phyloP scores from a whole-genome alignment of 2,329 filamentous ascomycete species.

The Neofusicoccum kwambonambiense region DNA sequence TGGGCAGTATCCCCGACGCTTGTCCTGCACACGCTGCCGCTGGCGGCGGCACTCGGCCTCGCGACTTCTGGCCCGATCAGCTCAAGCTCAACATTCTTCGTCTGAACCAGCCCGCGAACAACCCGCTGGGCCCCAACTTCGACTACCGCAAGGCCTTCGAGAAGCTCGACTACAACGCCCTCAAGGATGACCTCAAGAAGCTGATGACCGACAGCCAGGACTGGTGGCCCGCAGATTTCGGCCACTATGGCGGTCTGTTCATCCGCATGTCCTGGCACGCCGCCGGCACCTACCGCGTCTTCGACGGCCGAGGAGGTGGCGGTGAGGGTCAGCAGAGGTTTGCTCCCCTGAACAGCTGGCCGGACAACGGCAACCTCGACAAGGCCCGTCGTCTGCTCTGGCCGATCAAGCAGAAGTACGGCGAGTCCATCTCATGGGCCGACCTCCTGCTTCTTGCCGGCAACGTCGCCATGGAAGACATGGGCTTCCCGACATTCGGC shows the following conservation, averaged over 20 bases:
- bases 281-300: constrained; percentile 73
- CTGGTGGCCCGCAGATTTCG: constrained; percentile 80
- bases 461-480: constrained; percentile 74
- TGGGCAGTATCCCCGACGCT: constrained; percentile 1
- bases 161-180: constrained; percentile 64
- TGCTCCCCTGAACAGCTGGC: constrained; percentile 79
- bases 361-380: constrained; percentile 75
- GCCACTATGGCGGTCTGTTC: constrained; percentile 78
- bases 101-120: constrained; percentile 63
- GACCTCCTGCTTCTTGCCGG: constrained; percentile 70
- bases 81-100: constrained; percentile 70
- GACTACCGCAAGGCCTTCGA: constrained; percentile 73
- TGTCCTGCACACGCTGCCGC: constrained; percentile 23
- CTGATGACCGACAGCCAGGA: constrained; percentile 78
- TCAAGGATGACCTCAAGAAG: constrained; percentile 71
- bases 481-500: constrained; percentile 72
- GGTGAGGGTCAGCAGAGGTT: constrained; percentile 76
- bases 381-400: constrained; percentile 77
- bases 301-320: constrained; percentile 72
- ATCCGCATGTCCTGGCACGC: constrained; percentile 81
- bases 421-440: constrained; percentile 78
- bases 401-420: constrained; percentile 84
- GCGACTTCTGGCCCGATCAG: constrained; percentile 72
- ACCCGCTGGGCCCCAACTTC: constrained; percentile 65
- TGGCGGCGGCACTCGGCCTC: constrained; percentile 66